These are phyloP conservation scores for Exidia glandulosa DNA, from an alignment of 768 basidiomycete species.

Conservation along the genomic window DNA sequence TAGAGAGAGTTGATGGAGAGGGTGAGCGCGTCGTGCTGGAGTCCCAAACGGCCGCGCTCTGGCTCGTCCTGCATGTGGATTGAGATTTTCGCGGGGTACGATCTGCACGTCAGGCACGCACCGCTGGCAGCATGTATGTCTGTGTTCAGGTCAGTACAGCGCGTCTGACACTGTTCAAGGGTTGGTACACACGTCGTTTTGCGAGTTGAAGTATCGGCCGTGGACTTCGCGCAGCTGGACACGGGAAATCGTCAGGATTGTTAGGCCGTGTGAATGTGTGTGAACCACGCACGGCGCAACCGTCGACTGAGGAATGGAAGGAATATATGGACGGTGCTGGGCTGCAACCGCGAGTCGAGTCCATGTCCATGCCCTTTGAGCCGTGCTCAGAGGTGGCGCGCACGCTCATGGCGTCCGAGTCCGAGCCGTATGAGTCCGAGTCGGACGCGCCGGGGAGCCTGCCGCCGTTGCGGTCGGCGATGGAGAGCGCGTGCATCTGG, in stretches of 20 bases:
- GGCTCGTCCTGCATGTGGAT: not conserved
- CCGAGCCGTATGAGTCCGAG: not conserved
- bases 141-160: not conserved
- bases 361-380: not conserved
- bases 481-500: not conserved
- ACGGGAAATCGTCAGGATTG: not conserved
- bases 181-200: not conserved
- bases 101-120: not conserved
- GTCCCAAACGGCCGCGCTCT: not conserved
- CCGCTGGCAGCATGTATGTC: not conserved
- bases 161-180: not conserved
- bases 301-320: not conserved
- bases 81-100: not conserved
- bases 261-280: not conserved
- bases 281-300: not conserved
- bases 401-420: not conserved
- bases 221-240: not conserved
- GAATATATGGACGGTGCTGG: not conserved
- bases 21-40: not conserved
- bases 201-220: not conserved
- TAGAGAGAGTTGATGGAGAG: constrained; percentile 13
- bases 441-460: not conserved
- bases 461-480: not conserved
- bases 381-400: not conserved
- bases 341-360: not conserved